phyloP scores from a whole-genome alignment of 1,284 basidiomycete genomes.

The Austroboletus novae-zelandiae region DNA sequence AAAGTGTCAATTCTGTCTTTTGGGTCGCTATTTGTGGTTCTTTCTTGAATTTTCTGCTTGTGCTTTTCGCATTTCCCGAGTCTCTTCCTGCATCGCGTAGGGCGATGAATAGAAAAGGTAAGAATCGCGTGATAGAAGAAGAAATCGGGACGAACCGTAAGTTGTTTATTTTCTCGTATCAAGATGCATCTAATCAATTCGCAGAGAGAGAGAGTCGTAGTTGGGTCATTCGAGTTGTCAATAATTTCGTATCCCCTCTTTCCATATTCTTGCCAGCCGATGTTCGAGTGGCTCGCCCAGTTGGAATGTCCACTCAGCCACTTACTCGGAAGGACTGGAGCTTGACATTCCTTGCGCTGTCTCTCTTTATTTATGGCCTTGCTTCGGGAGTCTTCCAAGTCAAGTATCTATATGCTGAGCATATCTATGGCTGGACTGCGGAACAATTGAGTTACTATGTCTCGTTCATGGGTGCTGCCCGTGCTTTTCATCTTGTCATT shows the following conservation, averaged over 20 bases:
- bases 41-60: constrained; percentile 48
- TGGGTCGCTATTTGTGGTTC: constrained; percentile 51
- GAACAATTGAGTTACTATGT: constrained; percentile 65
- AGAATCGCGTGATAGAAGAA: constrained; percentile 30
- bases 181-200: neutral
- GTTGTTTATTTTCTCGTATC: constrained; percentile 2
- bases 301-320: constrained; percentile 9
- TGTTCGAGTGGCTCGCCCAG: constrained; percentile 28
- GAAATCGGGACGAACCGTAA: constrained; percentile 11
- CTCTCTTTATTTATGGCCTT: constrained; percentile 45
- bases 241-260: constrained; percentile 47
- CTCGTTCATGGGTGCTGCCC: constrained; percentile 47
- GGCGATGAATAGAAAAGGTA: constrained; percentile 32
- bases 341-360: constrained; percentile 49
- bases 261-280: constrained; percentile 52
- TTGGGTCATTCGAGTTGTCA: constrained; percentile 26
- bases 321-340: constrained; percentile 52
- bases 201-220: constrained; percentile 7
- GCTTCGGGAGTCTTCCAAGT: constrained; percentile 55
- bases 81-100: constrained; percentile 50
- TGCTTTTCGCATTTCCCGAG: constrained; percentile 65
- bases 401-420: constrained; percentile 61
- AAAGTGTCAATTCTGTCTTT: constrained; percentile 55
- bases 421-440: constrained; percentile 56
- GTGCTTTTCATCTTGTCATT: constrained; percentile 53